Percentiles rank a stretch among this genome's conserved stretches.
phyloP scores from a whole-genome alignment of 768 basidiomycete species.

The Trametes cinnabarina region DNA sequence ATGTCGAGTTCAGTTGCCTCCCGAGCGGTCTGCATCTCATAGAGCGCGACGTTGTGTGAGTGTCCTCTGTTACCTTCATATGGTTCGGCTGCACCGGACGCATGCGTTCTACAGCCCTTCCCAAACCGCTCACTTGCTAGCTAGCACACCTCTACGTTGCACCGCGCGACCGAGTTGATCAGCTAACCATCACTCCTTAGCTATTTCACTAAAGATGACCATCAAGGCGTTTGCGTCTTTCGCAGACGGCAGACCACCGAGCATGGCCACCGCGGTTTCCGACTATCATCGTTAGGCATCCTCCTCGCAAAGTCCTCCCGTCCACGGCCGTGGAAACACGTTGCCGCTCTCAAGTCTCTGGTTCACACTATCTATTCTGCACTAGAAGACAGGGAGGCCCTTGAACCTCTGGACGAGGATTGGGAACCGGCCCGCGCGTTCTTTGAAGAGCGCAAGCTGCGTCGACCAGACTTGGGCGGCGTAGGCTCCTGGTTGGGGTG shows the following conservation, averaged over 20 bases:
- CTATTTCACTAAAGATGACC: constrained; percentile 68
- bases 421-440: constrained; percentile 63
- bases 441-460: constrained; percentile 62
- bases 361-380: constrained; percentile 51
- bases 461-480: constrained; percentile 47
- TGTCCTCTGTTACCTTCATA: constrained; percentile 7
- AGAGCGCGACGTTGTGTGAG: constrained; percentile 77
- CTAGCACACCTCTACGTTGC: too few relatives aligned
- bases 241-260: constrained; percentile 65
- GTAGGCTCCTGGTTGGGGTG: constrained; percentile 67
- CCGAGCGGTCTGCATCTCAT: constrained; percentile 82
- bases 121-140: too few relatives aligned
- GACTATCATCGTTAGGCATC: constrained; percentile 75
- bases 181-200: constrained; percentile 33
- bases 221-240: constrained; percentile 75
- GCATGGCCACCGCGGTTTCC: constrained; percentile 74
- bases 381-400: constrained; percentile 44
- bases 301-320: constrained; percentile 62
- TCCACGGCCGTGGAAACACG: constrained; percentile 76
- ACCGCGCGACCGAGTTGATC: neutral
- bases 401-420: constrained; percentile 52
- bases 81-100: neutral
- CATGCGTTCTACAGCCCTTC: too few relatives aligned
- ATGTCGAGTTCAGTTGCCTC: constrained; percentile 77
- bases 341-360: constrained; percentile 60